Evolutionary conservation across 2,329 filamentous ascomycete genomes (phyloP).

Genomic region (Apiospora aurea): DNA sequence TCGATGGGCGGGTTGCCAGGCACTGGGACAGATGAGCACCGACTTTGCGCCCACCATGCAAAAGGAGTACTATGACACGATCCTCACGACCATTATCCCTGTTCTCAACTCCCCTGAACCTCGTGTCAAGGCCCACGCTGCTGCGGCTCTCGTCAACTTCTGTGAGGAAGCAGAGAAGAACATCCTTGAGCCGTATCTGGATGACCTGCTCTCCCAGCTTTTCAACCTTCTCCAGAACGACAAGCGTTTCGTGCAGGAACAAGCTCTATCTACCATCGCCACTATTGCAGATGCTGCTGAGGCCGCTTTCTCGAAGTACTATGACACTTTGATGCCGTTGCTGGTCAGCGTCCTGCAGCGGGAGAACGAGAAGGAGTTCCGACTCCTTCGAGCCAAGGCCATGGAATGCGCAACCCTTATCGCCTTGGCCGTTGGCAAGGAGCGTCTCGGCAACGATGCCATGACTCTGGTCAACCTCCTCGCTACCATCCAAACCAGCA

Average conservation of each 20-base stretch:
- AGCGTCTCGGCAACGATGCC: constrained; percentile 87
- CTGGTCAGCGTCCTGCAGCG: constrained; percentile 88
- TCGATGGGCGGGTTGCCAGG: constrained; percentile 96
- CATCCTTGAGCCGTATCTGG: constrained; percentile 90
- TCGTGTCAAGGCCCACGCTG: constrained; percentile 94
- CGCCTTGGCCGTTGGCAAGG: constrained; percentile 91
- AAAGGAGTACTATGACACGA: constrained; percentile 87
- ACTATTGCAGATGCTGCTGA: constrained; percentile 99
- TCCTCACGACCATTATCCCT: constrained; percentile 90
- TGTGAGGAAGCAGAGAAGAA: constrained; percentile 97
- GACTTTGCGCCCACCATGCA: constrained; percentile 99
- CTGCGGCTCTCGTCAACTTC: constrained; percentile 98
- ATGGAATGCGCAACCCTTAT: constrained; percentile 99
- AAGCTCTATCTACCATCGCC: constrained; percentile 95
- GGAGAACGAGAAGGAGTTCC: constrained; percentile 92
- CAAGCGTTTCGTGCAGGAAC: constrained; percentile 97
- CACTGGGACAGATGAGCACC: constrained; percentile 99
- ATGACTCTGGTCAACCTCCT: constrained; percentile 87
- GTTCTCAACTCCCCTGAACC: constrained; percentile 90
- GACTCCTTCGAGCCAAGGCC: constrained; percentile 90
- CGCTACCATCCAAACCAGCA: constrained; percentile 83
- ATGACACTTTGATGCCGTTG: constrained; percentile 93
- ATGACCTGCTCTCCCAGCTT: constrained; percentile 82
- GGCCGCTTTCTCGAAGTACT: constrained; percentile 93
- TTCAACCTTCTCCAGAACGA: constrained; percentile 88